These are phyloP conservation scores for Fonsecaea nubica DNA, from an alignment of 2,329 filamentous ascomycete species.

Conservation along the genomic window DNA sequence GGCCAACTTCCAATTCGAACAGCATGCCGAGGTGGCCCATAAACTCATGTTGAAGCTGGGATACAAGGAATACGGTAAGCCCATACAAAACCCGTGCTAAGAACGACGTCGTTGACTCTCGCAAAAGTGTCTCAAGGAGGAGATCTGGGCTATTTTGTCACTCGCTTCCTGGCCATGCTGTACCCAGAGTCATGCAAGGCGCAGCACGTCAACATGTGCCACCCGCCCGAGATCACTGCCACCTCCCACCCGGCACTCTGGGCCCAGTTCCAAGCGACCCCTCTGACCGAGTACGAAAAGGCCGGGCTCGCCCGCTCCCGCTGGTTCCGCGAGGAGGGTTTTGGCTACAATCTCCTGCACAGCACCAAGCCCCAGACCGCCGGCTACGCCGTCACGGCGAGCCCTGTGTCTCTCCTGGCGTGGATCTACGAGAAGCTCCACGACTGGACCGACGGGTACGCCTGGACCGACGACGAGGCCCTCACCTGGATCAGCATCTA, in stretches of 20 bases:
- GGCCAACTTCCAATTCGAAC: conserved; percentile 58
- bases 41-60: conserved; percentile 72
- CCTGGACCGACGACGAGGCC: conserved; percentile 77
- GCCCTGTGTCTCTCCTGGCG: conserved; percentile 71
- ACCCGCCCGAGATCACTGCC: conserved; percentile 56
- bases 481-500: conserved; percentile 77
- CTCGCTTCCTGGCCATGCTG: conserved; percentile 64
- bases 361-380: conserved; percentile 74
- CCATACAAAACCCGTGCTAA: not conserved
- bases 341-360: conserved; percentile 52
- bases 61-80: conserved; percentile 61
- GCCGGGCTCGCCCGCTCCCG: conserved; percentile 58
- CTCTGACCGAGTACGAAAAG: conserved; percentile 60
- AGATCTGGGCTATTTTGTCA: conserved; percentile 72
- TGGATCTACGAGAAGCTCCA: conserved; percentile 85
- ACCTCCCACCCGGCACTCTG: conserved; percentile 62
- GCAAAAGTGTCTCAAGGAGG: conserved; percentile 62
- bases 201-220: conserved; percentile 67
- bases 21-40: conserved; percentile 70
- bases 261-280: conserved; percentile 60
- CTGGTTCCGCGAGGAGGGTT: conserved; percentile 58
- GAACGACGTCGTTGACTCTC: not conserved
- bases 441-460: conserved; percentile 75
- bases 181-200: conserved; percentile 64
- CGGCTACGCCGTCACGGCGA: conserved; percentile 71